These are phyloP conservation scores for Linanthus parryae DNA, from an alignment of 148 eudicot species.

Conservation along the genomic window DNA sequence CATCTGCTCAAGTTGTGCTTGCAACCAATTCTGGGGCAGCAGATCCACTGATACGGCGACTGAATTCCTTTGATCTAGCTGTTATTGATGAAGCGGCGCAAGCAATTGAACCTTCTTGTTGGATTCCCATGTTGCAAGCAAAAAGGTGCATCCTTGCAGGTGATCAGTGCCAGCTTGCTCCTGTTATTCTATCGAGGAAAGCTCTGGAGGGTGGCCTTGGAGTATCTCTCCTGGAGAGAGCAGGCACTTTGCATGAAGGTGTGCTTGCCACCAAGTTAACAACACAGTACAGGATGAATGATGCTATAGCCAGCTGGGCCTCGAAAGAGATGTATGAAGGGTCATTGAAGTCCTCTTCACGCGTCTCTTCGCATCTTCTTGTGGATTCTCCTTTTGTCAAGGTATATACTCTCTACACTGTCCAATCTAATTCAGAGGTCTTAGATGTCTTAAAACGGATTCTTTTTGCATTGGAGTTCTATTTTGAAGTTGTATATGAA, in stretches of 20 bases:
- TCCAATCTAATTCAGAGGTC: conserved; percentile 6
- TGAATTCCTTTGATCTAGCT: conserved; percentile 73
- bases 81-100: conserved; percentile 86
- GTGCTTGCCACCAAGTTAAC: conserved; percentile 57
- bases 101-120: conserved; percentile 85
- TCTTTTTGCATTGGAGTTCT: no score
- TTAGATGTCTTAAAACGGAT: neutral
- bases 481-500: no score
- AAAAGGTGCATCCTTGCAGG: conserved; percentile 85
- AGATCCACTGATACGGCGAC: conserved; percentile 59
- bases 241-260: conserved; percentile 58
- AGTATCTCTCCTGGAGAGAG: conserved; percentile 66
- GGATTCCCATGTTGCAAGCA: conserved; percentile 78
- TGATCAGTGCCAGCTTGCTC: conserved; percentile 82
- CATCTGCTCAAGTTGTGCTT: conserved; percentile 75
- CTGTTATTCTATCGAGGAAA: conserved; percentile 71
- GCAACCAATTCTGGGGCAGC: conserved; percentile 88
- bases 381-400: conserved; percentile 76
- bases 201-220: conserved; percentile 83
- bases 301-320: conserved; percentile 79
- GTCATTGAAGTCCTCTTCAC: conserved; percentile 48
- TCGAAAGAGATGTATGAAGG: conserved; percentile 90
- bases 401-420: conserved; percentile 35
- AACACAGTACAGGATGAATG: conserved; percentile 80
- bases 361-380: conserved; percentile 66